A percentile compares a stretch with the other conserved stretches of the same genome.
phyloP scores from a whole-genome alignment of 2,329 filamentous ascomycete genomes.

The Neoarthrinium moseri region DNA sequence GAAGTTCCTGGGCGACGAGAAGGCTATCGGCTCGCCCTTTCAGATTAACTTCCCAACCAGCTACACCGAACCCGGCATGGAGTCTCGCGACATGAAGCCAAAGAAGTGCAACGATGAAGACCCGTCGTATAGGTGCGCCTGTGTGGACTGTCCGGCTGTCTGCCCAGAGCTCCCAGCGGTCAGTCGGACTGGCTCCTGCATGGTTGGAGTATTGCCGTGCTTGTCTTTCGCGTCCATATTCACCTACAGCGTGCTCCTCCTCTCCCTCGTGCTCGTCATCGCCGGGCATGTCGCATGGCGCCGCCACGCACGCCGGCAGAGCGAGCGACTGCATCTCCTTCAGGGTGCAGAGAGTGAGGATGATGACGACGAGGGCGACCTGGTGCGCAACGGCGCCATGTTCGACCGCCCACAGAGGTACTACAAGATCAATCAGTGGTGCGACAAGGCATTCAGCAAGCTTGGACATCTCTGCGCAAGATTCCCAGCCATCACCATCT shows the following conservation, averaged over 20 bases:
- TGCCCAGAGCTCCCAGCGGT: slow-evolving; percentile 82
- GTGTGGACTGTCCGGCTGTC: slow-evolving; percentile 84
- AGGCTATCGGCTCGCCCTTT: slow-evolving; percentile 88
- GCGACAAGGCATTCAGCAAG: slow-evolving; percentile 76
- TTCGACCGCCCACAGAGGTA: slow-evolving; percentile 75
- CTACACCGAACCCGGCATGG: slow-evolving; percentile 68
- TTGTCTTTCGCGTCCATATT: slow-evolving; percentile 91
- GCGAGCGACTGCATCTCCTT: slow-evolving; percentile 80
- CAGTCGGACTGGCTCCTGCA: slow-evolving; percentile 67
- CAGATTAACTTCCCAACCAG: slow-evolving; percentile 87
- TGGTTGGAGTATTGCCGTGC: slow-evolving; percentile 86
- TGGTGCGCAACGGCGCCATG: slow-evolving; percentile 73
- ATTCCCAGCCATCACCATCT: slow-evolving; percentile 83
- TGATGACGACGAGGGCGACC: slow-evolving; percentile 90
- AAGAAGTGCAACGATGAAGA: slow-evolving; percentile 91
- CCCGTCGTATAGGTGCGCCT: slow-evolving; percentile 83
- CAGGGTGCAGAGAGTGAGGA: slow-evolving; percentile 84
- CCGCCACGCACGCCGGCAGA: slow-evolving; percentile 70
- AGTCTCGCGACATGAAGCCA: slow-evolving; percentile 66
- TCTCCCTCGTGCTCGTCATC: slow-evolving; percentile 63
- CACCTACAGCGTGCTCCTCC: slow-evolving; percentile 74
- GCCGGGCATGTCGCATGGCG: slow-evolving; percentile 75
- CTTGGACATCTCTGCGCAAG: slow-evolving; percentile 78
- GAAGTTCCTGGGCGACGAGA: slow-evolving; percentile 91
- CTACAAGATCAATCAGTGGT: slow-evolving; percentile 81